phyloP scores from a whole-genome alignment of 108 stramenopile genomes.

The Pseudonitzschia multistriata region DNA sequence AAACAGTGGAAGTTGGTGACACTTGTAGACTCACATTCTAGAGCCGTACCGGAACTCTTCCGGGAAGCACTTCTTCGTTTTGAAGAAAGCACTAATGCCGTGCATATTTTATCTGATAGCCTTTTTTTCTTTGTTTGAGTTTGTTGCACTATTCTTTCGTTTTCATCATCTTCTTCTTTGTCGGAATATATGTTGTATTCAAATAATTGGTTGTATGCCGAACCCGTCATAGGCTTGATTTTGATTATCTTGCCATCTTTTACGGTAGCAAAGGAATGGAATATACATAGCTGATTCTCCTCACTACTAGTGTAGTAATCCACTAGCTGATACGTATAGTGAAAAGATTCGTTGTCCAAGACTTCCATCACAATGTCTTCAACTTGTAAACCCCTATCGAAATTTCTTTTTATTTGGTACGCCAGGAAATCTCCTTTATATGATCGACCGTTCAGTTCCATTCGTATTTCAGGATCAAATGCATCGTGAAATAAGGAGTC shows the following conservation, averaged over 20 bases:
- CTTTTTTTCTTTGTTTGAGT: neutral
- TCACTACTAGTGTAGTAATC: neutral
- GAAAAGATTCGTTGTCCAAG: conserved; percentile 3
- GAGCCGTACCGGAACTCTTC: too few species aligned
- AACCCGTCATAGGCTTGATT: conserved; percentile 7
- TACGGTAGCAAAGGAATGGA: conserved; percentile 3
- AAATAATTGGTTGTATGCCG: neutral
- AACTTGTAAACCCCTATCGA: neutral
- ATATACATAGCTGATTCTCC: neutral
- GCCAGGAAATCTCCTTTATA: neutral
- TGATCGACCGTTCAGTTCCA: neutral
- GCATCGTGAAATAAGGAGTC: neutral
- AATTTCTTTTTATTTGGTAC: neutral
- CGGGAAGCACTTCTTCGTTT: too few species aligned
- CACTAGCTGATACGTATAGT: neutral
- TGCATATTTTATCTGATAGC: too few species aligned
- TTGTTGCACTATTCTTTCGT: neutral
- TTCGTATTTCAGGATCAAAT: neutral
- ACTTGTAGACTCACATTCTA: too few species aligned
- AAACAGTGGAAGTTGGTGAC: too few species aligned
- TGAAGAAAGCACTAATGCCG: too few species aligned
- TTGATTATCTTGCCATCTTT: neutral
- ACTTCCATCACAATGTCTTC: neutral
- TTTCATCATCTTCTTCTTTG: neutral
- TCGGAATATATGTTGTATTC: neutral